Conservation (phyloP, 2,329 filamentous ascomycete species). For the Simplicillium sp. region DNA sequence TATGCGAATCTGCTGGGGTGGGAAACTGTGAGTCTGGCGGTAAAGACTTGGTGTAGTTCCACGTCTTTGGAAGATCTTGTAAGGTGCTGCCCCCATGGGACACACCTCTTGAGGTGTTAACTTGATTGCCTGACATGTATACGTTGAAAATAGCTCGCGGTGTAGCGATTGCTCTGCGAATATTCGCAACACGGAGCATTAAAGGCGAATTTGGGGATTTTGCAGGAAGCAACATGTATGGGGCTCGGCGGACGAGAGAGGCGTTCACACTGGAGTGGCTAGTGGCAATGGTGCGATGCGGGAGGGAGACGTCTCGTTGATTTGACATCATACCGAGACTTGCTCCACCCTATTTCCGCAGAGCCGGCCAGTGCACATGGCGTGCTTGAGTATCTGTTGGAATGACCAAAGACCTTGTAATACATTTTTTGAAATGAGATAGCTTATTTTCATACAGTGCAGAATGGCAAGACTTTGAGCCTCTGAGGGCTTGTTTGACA, state of each 20-base stretch:
- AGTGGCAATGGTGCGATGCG: background rate
- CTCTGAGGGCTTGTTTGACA: no score
- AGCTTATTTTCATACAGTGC: no score
- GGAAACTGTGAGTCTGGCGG: slow-evolving; percentile 71
- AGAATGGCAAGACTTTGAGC: no score
- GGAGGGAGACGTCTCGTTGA: background rate
- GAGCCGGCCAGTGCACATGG: no score
- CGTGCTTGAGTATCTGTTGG: no score
- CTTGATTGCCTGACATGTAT: background rate
- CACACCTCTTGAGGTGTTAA: background rate
- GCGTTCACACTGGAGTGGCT: background rate
- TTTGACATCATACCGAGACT: no score
- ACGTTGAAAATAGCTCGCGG: slow-evolving; percentile 1
- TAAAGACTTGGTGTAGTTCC: slow-evolving; percentile 56
- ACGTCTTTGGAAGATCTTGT: slow-evolving; percentile 52
- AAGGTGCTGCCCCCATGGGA: slow-evolving; percentile 27
- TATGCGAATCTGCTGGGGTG: slow-evolving; percentile 73
- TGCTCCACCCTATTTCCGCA: no score
- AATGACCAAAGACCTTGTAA: no score
- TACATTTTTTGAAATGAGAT: no score
- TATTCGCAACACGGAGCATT: slow-evolving; percentile 5
- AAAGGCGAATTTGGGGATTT: background rate
- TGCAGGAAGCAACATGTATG: no score
- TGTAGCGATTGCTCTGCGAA: slow-evolving; percentile 4
- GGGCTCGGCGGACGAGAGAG: no score